A percentile compares a stretch with the other conserved stretches of the same genome.
Evolutionary conservation across 768 basidiomycete species (phyloP).

Genomic region (Thelephora aurantiotincta): DNA sequence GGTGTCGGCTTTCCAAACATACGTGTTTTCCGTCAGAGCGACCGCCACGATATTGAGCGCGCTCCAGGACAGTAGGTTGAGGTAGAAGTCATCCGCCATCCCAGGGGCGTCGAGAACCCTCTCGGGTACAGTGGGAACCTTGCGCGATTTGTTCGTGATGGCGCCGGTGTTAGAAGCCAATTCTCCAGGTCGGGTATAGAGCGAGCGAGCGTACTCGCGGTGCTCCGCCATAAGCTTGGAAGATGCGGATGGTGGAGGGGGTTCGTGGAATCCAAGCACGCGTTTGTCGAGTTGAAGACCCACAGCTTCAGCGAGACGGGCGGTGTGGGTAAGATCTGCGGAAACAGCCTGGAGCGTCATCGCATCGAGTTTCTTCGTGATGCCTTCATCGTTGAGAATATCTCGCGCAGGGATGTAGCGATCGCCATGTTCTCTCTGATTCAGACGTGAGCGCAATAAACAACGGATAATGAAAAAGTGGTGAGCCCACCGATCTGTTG

Average conservation of each 20-base stretch:
- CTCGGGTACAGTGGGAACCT: conserved; percentile 77
- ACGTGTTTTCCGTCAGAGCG: conserved; percentile 74
- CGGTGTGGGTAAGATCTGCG: conserved; percentile 64
- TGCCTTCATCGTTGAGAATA: conserved; percentile 37
- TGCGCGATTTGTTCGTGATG: conserved; percentile 48
- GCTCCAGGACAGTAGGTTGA: conserved; percentile 89
- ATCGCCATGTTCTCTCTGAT: conserved; percentile 41
- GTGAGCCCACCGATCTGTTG: conserved; percentile 14
- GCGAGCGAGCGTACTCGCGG: conserved; percentile 62
- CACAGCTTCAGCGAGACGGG: conserved; percentile 60
- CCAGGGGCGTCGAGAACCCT: conserved; percentile 94
- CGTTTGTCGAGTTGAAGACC: conserved; percentile 69
- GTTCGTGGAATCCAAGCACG: conserved; percentile 80
- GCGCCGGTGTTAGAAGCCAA: conserved; percentile 51
- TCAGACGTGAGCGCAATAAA: background rate
- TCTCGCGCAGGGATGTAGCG: conserved; percentile 58
- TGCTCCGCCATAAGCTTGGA: conserved; percentile 65
- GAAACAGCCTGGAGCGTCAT: conserved; percentile 42
- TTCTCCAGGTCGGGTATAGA: conserved; percentile 55
- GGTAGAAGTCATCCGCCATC: conserved; percentile 90
- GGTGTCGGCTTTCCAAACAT: conserved; percentile 89
- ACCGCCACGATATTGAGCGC: conserved; percentile 79
- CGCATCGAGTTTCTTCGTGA: conserved; percentile 39
- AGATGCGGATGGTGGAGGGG: conserved; percentile 65
- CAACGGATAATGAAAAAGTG: background rate